Conservation (phyloP, 129 eudicot genomes). For the Solidago caesia region DNA sequence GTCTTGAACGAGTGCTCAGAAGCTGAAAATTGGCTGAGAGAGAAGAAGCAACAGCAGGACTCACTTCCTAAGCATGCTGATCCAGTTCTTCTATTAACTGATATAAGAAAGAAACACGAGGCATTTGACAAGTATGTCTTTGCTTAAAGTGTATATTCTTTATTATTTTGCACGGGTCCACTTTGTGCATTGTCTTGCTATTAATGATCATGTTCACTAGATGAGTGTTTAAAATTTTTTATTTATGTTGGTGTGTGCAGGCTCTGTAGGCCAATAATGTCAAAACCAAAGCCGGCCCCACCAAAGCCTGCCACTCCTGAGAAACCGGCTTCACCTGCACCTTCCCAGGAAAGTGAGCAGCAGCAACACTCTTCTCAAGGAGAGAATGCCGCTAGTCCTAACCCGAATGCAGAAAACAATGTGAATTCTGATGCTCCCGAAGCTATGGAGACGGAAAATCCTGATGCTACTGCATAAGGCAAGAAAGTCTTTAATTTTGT, state of each 20-base stretch:
- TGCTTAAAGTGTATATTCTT: neutral
- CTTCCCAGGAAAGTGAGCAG: constrained; percentile 45
- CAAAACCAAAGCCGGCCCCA: constrained; percentile 85
- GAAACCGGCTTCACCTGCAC: constrained; percentile 48
- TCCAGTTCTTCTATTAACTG: constrained; percentile 73
- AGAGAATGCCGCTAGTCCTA: constrained; percentile 34
- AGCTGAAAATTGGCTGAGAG: constrained; percentile 88
- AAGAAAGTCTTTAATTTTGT: constrained; percentile 3
- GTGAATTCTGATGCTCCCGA: constrained; percentile 32
- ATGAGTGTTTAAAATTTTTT: neutral
- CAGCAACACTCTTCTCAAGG: constrained; percentile 26
- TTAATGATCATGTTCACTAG: neutral
- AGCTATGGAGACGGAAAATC: constrained; percentile 76
- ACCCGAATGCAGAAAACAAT: constrained; percentile 26
- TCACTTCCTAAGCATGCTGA: constrained; percentile 67
- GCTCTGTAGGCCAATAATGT: constrained; percentile 84
- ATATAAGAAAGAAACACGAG: constrained; percentile 70
- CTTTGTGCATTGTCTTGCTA: neutral
- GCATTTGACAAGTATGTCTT: constrained; percentile 63
- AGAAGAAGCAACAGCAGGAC: constrained; percentile 69
- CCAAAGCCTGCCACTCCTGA: constrained; percentile 79
- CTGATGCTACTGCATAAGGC: constrained; percentile 41
- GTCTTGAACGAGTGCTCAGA: constrained; percentile 79
- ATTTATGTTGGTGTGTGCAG: constrained; percentile 32
- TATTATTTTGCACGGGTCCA: neutral